Evolutionary conservation across 2,329 filamentous ascomycete genomes (phyloP), one percentile per base, ranked within the genome.

Genomic region (Biscogniauxia mediterranea): DNA sequence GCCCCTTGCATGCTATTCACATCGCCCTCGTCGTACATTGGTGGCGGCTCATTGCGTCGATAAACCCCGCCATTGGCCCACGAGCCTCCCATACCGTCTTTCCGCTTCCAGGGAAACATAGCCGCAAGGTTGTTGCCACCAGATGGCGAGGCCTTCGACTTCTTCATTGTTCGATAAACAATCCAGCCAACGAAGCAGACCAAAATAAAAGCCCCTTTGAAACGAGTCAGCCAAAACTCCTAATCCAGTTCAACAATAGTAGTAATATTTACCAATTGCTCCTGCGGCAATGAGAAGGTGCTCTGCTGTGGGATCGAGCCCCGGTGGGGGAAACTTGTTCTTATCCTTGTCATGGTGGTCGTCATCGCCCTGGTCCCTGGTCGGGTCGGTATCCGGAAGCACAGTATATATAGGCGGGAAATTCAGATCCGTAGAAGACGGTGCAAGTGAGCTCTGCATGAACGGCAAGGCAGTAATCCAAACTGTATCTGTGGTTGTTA

Each of bases 111-210:
- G 25, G 64, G 64, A 20, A 70, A 57, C 21, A 61, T 61, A 25
- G 61, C 66, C 7, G 68, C 64, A 5, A 70, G 59, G 19, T 55
- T 55, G 13, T 62, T 42, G 9, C 62, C 61, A 28, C 66, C 66
- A 56, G 70, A 76, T 7, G 73, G 69, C 5, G 13, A 17, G 15
- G 15, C 2, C 15, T 46, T 46, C 38, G 38, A 46, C 64, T 74
- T 77, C 59, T 74, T 74, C 52, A 74, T 55, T 11, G 72, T 71
- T n/a, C 77, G 75, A 72, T 77, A 81, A 5, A 78, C 68, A 23
- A 82, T 71, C 80, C 79, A 83, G 7, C 68, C 66, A 23, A 82
- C 60, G 61, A 81, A 79, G 57, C 76, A 79, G 8, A 81, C 61
- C 26, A 81, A 68, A 20, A 83, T 77, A 55, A 81, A 80, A 5